These are phyloP conservation scores for Pseudozyma tsukubaensis DNA, from an alignment of 1,284 basidiomycete genomes.

Conservation along the genomic window DNA sequence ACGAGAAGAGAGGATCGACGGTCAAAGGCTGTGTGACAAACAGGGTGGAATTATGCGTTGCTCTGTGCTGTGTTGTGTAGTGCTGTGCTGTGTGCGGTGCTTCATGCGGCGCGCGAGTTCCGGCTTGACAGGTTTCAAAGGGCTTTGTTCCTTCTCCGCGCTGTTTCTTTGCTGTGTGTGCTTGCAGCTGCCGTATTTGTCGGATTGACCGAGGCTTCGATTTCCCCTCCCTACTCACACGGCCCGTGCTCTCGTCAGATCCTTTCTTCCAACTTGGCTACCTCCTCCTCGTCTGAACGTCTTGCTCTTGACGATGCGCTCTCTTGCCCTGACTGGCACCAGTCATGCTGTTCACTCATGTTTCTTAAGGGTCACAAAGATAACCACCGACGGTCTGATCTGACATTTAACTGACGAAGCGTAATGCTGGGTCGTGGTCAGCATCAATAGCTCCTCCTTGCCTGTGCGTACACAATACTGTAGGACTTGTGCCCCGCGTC, in stretches of 20 bases:
- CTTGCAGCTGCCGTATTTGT: not conserved
- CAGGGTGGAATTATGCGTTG: not conserved
- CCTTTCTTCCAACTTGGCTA: not conserved
- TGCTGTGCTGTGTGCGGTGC: conserved; percentile 7
- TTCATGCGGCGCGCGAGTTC: conserved; percentile 4
- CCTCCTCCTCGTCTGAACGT: not conserved
- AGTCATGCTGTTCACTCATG: no score
- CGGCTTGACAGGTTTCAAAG: not conserved
- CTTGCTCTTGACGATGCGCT: not conserved
- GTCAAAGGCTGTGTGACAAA: no score
- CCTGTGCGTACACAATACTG: no score
- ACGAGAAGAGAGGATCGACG: not conserved
- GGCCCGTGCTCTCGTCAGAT: conserved; percentile 3
- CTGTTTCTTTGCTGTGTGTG: not conserved
- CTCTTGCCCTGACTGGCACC: not conserved
- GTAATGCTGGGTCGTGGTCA: no score
- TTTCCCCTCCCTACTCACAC: not conserved
- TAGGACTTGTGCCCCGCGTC: no score
- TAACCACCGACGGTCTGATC: no score
- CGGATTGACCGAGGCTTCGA: not conserved
- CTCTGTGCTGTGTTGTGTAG: conserved; percentile 14
- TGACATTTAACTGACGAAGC: no score
- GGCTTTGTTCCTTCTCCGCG: not conserved
- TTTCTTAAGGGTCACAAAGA: no score
- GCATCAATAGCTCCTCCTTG: no score